These are phyloP conservation scores for Podospora pseudocomata DNA, from an alignment of 495 filamentous ascomycete species.

Conservation along the genomic window DNA sequence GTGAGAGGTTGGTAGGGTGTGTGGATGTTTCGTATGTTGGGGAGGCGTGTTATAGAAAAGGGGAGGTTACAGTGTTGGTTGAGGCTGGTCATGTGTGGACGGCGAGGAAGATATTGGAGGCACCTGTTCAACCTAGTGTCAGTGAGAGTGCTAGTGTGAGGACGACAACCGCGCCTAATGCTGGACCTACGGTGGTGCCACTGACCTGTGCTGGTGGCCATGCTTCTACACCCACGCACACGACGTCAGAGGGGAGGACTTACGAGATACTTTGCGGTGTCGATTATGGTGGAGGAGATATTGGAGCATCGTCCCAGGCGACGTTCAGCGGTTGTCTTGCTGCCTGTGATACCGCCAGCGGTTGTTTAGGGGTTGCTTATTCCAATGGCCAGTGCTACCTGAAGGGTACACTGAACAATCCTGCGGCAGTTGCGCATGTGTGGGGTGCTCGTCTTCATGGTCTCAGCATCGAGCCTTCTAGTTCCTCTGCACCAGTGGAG, in stretches of 20 bases:
- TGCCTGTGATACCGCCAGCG: conserved; percentile 1
- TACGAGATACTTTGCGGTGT: conserved; percentile 2
- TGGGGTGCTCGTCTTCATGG: not conserved
- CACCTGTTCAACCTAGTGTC: not conserved
- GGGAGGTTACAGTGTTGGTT: not conserved
- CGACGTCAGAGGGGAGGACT: not conserved
- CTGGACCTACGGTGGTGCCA: not conserved
- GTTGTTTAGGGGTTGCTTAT: conserved; percentile 11
- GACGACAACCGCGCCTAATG: not conserved
- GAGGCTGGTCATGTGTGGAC: not conserved
- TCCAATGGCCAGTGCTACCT: conserved; percentile 13
- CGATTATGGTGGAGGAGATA: conserved; percentile 11
- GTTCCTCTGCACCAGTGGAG: not conserved
- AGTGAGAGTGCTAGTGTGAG: not conserved
- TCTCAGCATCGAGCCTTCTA: not conserved
- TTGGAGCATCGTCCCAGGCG: not conserved
- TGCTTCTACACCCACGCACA: not conserved
- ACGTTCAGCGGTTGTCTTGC: conserved; percentile 5
- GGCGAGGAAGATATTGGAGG: not conserved
- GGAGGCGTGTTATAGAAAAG: not conserved
- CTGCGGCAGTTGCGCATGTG: not conserved
- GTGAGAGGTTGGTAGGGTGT: not conserved
- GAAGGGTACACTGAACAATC: conserved; percentile 1
- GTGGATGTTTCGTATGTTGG: not conserved
- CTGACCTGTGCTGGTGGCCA: not conserved